Evolutionary conservation across 441 rosid species (phyloP).

Genomic region (Pelargonium exstipulatum): DNA sequence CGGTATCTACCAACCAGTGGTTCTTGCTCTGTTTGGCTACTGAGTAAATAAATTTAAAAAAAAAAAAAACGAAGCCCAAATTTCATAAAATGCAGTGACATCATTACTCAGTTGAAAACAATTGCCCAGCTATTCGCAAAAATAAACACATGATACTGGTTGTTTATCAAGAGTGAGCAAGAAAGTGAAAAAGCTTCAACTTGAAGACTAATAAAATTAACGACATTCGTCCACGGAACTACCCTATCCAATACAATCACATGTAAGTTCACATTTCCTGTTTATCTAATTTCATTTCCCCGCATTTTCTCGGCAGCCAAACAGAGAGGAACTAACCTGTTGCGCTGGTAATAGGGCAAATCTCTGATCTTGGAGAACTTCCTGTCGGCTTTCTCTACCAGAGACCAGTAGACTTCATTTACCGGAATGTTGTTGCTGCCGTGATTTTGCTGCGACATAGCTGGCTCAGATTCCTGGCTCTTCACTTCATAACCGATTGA

Average conservation of each 20-base stretch:
- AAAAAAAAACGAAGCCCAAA: background rate
- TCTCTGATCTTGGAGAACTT: conserved; percentile 97
- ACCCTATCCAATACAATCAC: background rate
- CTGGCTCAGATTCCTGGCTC: background rate
- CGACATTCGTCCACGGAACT: background rate
- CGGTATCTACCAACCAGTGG: background rate
- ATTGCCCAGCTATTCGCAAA: background rate
- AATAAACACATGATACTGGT: too few relatives aligned
- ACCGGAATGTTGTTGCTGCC: conserved; percentile 47
- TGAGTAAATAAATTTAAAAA: background rate
- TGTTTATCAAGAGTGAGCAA: too few relatives aligned
- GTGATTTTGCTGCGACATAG: conserved; percentile 45
- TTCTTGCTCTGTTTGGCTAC: background rate
- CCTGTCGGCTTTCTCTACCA: conserved; percentile 89
- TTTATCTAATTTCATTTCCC: background rate
- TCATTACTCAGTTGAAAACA: conserved; percentile 5
- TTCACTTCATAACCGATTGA: conserved; percentile 8
- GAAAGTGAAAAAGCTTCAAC: too few relatives aligned
- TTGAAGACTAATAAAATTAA: too few relatives aligned
- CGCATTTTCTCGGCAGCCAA: background rate
- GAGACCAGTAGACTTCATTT: conserved; percentile 85
- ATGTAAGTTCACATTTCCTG: background rate
- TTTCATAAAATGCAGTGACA: background rate
- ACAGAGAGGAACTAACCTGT: conserved; percentile 44
- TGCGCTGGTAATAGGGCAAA: conserved; percentile 88